phyloP scores from a whole-genome alignment of 192 early-diverging fungal genomes.

The Spinellus fusiger region DNA sequence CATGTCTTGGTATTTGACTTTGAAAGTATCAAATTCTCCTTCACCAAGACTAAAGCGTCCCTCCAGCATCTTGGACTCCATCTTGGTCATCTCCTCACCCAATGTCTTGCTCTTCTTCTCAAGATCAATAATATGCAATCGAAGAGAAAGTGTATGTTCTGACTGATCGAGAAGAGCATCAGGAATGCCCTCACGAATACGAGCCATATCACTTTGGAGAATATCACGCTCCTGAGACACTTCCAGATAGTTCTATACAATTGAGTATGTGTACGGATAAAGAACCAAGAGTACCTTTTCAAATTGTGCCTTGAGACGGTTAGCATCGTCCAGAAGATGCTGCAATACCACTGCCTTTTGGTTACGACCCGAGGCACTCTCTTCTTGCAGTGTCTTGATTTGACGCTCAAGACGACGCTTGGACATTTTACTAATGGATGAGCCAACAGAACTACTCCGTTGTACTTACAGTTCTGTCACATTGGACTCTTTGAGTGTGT shows the following conservation, averaged over 20 bases:
- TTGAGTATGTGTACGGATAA: too few species aligned
- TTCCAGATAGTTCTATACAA: conserved; percentile 20
- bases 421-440: conserved; percentile 15
- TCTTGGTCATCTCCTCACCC: conserved; percentile 20
- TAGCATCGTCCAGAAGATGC: conserved; percentile 34
- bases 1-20: conserved; percentile 38
- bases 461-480: conserved; percentile 21
- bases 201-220: conserved; percentile 28
- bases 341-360: conserved; percentile 31
- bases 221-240: conserved; percentile 33
- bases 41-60: conserved; percentile 5
- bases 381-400: conserved; percentile 25
- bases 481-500: conserved; percentile 27
- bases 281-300: conserved; percentile 27
- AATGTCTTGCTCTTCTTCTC: conserved; percentile 29
- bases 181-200: conserved; percentile 30
- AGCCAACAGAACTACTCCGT: not conserved
- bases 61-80: conserved; percentile 13
- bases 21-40: conserved; percentile 28
- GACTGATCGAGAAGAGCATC: conserved; percentile 25
- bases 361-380: conserved; percentile 13
- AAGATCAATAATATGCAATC: conserved; percentile 28
- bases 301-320: conserved; percentile 33
- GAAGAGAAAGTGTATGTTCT: conserved; percentile 18
- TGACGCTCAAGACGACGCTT: conserved; percentile 27